Evolutionary conservation across 2,329 filamentous ascomycete species (phyloP).

Genomic region (Aspergillus uvarum): DNA sequence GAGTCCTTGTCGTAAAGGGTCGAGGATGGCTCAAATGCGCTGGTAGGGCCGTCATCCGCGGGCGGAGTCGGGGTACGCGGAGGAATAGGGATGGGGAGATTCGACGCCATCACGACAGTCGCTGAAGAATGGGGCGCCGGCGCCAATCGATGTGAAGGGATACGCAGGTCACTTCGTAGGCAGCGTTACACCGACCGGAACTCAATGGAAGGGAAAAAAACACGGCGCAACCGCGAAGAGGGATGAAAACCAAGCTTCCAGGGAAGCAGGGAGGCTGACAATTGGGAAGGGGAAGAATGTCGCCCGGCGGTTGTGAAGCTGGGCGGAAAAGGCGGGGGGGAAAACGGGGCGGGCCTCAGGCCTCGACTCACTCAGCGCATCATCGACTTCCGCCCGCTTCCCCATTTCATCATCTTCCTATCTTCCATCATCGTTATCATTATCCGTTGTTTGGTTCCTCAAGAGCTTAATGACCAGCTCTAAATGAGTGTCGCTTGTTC

Average conservation of each 20-base stretch:
- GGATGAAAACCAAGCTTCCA: neutral
- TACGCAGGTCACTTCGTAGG: neutral
- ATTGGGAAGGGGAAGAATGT: neutral
- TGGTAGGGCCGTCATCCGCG: constrained; percentile 47
- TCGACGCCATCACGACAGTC: constrained; percentile 54
- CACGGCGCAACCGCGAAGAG: neutral
- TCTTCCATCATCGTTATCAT: neutral
- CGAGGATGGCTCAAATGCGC: constrained; percentile 21
- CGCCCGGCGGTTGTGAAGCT: neutral
- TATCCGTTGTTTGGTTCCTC: neutral
- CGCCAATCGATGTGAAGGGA: constrained; percentile 1
- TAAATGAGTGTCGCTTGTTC: neutral
- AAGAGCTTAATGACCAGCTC: neutral
- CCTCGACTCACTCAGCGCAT: constrained; percentile 24
- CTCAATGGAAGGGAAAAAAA: neutral
- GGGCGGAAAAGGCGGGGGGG: neutral
- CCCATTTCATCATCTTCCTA: constrained; percentile 9
- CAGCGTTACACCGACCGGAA: neutral
- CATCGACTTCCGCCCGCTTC: constrained; percentile 20
- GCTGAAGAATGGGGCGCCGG: constrained; percentile 4
- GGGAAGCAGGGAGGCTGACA: constrained; percentile 1
- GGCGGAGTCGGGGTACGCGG: constrained; percentile 66
- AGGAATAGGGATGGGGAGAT: constrained; percentile 58
- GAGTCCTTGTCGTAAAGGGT: constrained; percentile 45
- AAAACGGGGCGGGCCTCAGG: constrained; percentile 20